Evolutionary conservation across 2,329 filamentous ascomycete genomes (phyloP).

Genomic region (Aspergillus sp.): DNA sequence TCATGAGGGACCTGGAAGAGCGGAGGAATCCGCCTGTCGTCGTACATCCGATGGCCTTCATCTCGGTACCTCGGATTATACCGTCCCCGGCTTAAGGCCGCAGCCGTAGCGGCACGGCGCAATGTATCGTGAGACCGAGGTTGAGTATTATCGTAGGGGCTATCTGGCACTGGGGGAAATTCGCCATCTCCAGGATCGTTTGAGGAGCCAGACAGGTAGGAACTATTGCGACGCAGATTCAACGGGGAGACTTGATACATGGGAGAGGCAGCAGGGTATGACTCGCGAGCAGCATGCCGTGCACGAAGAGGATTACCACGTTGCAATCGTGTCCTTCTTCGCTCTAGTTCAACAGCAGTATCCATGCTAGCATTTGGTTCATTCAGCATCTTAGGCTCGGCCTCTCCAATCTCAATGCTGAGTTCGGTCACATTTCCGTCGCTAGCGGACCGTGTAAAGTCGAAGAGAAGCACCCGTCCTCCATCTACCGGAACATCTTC

Average conservation of each 20-base stretch:
- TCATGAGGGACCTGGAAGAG: constrained; percentile 70
- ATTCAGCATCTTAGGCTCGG: constrained; percentile 66
- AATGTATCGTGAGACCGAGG: constrained; percentile 70
- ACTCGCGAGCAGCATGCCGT: constrained; percentile 20
- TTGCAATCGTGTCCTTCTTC: constrained; percentile 68
- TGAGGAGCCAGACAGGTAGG: constrained; percentile 26
- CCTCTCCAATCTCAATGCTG: constrained; percentile 72
- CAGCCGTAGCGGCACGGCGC: constrained; percentile 70
- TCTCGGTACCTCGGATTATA: constrained; percentile 53
- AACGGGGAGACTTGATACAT: constrained; percentile 15
- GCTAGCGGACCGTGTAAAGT: constrained; percentile 65
- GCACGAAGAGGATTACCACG: constrained; percentile 47
- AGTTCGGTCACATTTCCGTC: constrained; percentile 60
- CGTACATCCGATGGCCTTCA: constrained; percentile 44
- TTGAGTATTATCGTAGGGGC: constrained; percentile 70
- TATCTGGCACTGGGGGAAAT: constrained; percentile 62
- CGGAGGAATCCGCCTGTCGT: constrained; percentile 8
- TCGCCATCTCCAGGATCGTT: constrained; percentile 22
- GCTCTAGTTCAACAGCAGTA: constrained; percentile 75
- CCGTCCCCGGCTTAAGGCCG: constrained; percentile 68
- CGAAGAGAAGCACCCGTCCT: constrained; percentile 69
- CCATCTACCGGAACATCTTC: constrained; percentile 78
- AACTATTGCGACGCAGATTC: constrained; percentile 25
- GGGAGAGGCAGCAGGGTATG: constrained; percentile 24
- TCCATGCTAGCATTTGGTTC: constrained; percentile 74